phyloP scores from a whole-genome alignment of 257 asterid species.

The Sherardia arvensis region DNA sequence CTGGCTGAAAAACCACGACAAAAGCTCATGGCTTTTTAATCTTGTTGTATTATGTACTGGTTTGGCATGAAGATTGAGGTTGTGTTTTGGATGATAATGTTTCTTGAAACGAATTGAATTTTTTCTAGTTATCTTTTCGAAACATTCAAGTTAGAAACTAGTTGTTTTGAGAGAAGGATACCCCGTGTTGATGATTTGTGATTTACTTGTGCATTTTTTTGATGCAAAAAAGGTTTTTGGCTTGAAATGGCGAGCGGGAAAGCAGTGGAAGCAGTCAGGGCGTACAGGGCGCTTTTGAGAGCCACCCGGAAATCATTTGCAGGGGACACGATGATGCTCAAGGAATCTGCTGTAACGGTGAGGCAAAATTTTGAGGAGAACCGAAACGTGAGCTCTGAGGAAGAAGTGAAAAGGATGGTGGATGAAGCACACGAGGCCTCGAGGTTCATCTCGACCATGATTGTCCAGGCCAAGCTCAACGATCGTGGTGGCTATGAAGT shows the following conservation, averaged over 20 bases:
- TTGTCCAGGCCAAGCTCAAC: conserved; percentile 90
- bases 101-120: not conserved
- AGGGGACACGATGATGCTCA: conserved; percentile 83
- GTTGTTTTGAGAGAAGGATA: not conserved
- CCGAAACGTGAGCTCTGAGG: conserved; percentile 63
- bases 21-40: no score
- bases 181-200: not conserved
- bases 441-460: conserved; percentile 72
- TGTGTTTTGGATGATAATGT: not conserved
- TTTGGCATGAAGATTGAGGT: not conserved
- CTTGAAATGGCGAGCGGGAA: conserved; percentile 46
- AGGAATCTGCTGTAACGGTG: conserved; percentile 72
- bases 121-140: not conserved
- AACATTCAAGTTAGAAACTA: not conserved
- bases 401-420: conserved; percentile 57
- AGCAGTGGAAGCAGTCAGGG: conserved; percentile 45
- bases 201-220: not conserved
- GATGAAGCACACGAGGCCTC: conserved; percentile 92
- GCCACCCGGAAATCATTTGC: conserved; percentile 84
- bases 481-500: conserved; percentile 82
- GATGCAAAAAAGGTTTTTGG: not conserved
- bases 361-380: conserved; percentile 88
- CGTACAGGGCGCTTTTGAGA: conserved; percentile 69
- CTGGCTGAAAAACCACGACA: no score
- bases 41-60: no score